Base-by-base conservation (phyloP, 345 rosid genomes). In the Raphanus raphanistrum region DNA sequence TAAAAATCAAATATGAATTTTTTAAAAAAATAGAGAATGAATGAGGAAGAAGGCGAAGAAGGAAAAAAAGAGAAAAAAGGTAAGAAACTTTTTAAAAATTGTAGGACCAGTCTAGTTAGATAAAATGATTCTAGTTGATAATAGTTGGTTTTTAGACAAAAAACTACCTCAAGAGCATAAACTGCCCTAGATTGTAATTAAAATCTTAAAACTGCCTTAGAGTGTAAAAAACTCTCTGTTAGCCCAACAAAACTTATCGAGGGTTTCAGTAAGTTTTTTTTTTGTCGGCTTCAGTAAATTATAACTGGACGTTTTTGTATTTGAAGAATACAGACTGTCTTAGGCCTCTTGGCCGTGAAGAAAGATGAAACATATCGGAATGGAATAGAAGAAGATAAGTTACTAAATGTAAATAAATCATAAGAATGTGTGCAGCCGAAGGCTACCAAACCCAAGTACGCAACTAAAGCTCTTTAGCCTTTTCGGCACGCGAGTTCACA, bases 401-500 rank as follows among this genome's bases (percentile, higher is more conserved):
- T 21, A 38, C 41, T 55, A 58, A 65, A 29, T 77, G 76, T 55
- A 66, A 66, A 64, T 3, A 70, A 76, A 52, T 58, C 15, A 63
- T 41, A 38, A 78, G 81, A 78, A 78, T 71, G 81, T 78, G 71
- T 78, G 76, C 10, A 71, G 68, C 62, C 72, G 68, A 78, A 71
- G 76, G 41, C 66, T 78, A 38, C 66, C 71, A 71, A 70, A 69
- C 70, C 41, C 21, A 21, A 21, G 21, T 21, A 21, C 21, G 21
- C 55, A 76, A 78, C 54, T 78, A 71, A 71, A 57, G 72, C 76
- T 66, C 76, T 58, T 64, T 57, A 64, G 5, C 68, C 81, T 65
- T 77, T 71, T 65, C 81, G 63, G 81, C 76, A 78, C 33, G 81
- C 76, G 76, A 29, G 76, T 78, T 78, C 81, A 78, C 76, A 77